Evolutionary conservation across 2,329 filamentous ascomycete genomes (phyloP).

Genomic region (Purpureocillium takamizusanense): DNA sequence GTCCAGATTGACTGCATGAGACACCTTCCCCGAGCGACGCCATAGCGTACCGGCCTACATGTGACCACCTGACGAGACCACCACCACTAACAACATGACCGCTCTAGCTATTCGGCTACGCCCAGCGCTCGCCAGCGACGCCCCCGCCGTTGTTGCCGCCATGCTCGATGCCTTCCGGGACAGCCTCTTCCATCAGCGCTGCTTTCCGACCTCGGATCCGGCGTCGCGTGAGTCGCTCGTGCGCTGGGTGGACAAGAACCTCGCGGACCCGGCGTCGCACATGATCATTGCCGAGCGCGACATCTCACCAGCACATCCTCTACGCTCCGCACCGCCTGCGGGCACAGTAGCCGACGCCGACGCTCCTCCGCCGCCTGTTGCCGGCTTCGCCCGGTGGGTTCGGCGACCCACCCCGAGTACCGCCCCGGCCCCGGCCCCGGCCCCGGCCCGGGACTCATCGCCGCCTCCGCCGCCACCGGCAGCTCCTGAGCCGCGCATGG

Average conservation of each 20-base stretch:
- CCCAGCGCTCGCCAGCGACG: slow-evolving; percentile 24
- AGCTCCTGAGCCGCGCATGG: slow-evolving; percentile 2
- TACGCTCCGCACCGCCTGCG: no score
- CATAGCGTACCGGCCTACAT: no score
- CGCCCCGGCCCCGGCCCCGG: slow-evolving; percentile 7
- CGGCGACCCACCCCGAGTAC: slow-evolving; percentile 13
- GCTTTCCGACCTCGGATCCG: slow-evolving; percentile 16
- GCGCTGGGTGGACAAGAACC: slow-evolving; percentile 12
- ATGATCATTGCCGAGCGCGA: slow-evolving; percentile 18
- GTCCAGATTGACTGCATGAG: no score
- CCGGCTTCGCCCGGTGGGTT: slow-evolving; percentile 26
- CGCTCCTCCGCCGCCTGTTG: slow-evolving; percentile 5
- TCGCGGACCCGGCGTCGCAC: slow-evolving; percentile 18
- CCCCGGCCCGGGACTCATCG: slow-evolving; percentile 5
- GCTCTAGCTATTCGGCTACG: slow-evolving; percentile 17
- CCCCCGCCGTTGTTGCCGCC: slow-evolving; percentile 19
- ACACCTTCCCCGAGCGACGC: no score
- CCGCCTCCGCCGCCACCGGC: slow-evolving; percentile 3
- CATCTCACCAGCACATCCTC: no score
- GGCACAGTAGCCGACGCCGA: slow-evolving; percentile 3
- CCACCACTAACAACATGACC: not conserved
- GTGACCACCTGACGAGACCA: no score
- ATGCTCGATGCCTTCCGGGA: slow-evolving; percentile 20
- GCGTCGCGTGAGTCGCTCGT: slow-evolving; percentile 11
- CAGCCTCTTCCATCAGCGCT: slow-evolving; percentile 19